phyloP scores from a whole-genome alignment of 129 eudicot species.

The Sambucus nigra region DNA sequence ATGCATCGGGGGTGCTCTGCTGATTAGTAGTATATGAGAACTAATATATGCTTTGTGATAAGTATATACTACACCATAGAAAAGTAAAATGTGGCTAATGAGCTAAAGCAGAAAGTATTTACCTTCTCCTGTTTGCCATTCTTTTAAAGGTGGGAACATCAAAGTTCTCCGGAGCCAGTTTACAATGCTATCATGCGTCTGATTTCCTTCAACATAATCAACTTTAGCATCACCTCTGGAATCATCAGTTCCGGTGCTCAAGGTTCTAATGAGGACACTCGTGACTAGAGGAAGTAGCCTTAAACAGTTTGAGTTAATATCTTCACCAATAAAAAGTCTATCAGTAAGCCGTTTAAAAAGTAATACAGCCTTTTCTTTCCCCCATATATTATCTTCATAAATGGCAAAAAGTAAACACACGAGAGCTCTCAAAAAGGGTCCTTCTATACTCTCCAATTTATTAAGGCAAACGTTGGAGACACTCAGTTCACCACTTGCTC shows the following conservation, averaged over 20 bases:
- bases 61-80: background rate
- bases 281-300: slow-evolving; percentile 55
- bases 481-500: slow-evolving; percentile 30
- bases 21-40: background rate
- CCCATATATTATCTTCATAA: slow-evolving; percentile 62
- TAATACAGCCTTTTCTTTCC: slow-evolving; percentile 40
- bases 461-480: slow-evolving; percentile 35
- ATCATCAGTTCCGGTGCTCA: slow-evolving; percentile 20
- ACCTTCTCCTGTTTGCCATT: slow-evolving; percentile 76
- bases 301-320: slow-evolving; percentile 46
- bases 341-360: slow-evolving; percentile 41
- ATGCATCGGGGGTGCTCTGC: background rate
- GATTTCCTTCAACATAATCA: slow-evolving; percentile 24
- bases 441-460: slow-evolving; percentile 52
- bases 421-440: slow-evolving; percentile 66
- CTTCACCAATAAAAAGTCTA: slow-evolving; percentile 66
- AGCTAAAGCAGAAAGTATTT: slow-evolving; percentile 10
- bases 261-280: slow-evolving; percentile 49
- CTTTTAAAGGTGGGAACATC: slow-evolving; percentile 49
- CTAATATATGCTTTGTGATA: background rate
- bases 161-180: slow-evolving; percentile 60
- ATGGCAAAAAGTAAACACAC: slow-evolving; percentile 37
- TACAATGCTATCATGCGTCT: slow-evolving; percentile 28
- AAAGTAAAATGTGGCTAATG: background rate
- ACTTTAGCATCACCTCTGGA: slow-evolving; percentile 11